Evolutionary conservation across 345 rosid species (phyloP).

Genomic region (Citrus sinensis): DNA sequence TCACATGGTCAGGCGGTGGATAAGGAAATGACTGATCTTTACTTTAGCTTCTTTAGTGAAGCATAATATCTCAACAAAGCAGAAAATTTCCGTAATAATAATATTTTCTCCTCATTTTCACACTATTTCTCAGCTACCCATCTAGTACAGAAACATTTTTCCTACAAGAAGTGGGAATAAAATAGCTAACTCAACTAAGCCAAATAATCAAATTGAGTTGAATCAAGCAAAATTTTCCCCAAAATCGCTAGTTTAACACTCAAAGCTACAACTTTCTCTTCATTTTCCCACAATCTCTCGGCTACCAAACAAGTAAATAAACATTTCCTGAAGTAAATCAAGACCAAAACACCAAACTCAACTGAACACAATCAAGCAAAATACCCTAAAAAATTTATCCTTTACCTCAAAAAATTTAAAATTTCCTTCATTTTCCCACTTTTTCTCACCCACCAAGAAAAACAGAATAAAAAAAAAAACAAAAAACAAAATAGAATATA

Average conservation of each 20-base stretch:
- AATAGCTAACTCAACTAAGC: neutral
- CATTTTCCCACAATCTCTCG: conserved; percentile 5
- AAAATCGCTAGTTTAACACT: neutral
- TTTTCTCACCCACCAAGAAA: conserved; percentile 17
- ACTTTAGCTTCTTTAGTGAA: neutral
- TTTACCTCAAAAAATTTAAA: neutral
- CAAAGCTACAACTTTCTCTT: neutral
- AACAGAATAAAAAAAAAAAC: neutral
- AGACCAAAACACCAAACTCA: neutral
- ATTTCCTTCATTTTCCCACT: neutral
- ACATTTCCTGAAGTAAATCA: neutral
- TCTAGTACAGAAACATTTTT: conserved; percentile 1
- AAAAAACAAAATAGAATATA: conserved; percentile 15
- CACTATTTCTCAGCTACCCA: conserved; percentile 11
- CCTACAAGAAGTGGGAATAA: neutral
- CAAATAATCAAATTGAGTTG: neutral
- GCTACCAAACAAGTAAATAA: conserved; percentile 11
- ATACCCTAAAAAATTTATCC: neutral
- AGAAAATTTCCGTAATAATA: neutral
- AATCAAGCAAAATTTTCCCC: neutral
- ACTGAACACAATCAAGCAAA: neutral
- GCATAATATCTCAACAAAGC: neutral
- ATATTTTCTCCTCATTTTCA: neutral
- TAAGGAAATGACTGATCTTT: neutral
- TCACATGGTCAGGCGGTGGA: neutral